Base-by-base conservation (phyloP, 2,329 filamentous ascomycete species). In the Fragosphaeria purpurea region DNA sequence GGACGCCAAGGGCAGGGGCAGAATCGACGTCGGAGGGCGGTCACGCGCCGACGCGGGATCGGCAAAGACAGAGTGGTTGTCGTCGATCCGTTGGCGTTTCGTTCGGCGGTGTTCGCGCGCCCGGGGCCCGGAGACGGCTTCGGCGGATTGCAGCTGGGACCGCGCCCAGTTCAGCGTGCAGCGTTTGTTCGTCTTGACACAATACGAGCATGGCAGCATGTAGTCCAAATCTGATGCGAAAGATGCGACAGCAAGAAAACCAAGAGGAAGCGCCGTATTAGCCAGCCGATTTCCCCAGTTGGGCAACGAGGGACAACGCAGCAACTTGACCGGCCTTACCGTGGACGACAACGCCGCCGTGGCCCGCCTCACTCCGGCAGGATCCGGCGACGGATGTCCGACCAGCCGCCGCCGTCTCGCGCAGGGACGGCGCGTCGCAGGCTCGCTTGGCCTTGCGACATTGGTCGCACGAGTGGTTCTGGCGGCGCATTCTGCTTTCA, bases 151-250 rank as follows among this genome's bases (percentile, higher is more conserved):
- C 10, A 56, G 50, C 45, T 60, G 58, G 2, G 56, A 54, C 0
- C 57, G 54, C 2, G 57, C 58, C 58, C 58, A 60, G 41, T 58
- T 50, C 22, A 57, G 50, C 8, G 58, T 60, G 52, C 58, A 60
- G 10, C 48, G 44, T 46, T 60, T 60, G 48, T 58, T 57, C 1
- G 58, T 59, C 40, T 54, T 55, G 41, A 51, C 47, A 43, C 59
- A 60, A 46, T 60, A 60, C 1, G 57, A 60, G 44, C 58, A 60
- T 9, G 55, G 49, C 13, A 46, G 33, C 22, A 22, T 22, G 22
- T 22, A 22, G 22, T 22, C 22, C 22, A 22, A 22, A 22, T 22
- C 22, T 22, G 22, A 22, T 22, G 22, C 22, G 22, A 22, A 22
- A 22, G 22, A 22, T 22, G 22, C 22, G 22, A 22, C 22, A 22